phyloP scores from a whole-genome alignment of 2,329 filamentous ascomycete genomes.

The Teratosphaeria gauchensis region DNA sequence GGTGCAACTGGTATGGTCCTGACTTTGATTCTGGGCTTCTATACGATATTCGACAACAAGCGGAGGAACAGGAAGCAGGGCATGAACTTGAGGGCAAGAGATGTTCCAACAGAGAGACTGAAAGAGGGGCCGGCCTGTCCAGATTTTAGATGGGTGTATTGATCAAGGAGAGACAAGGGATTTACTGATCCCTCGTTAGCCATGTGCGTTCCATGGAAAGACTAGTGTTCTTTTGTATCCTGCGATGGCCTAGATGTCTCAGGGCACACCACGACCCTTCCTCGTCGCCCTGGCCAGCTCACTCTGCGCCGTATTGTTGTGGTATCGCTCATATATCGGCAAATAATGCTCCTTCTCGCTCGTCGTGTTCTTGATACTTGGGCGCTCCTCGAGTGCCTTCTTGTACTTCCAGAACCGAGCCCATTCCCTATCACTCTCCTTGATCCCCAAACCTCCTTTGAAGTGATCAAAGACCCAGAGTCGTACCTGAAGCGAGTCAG shows the following conservation, averaged over 20 bases:
- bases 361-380: constrained; percentile 57
- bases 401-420: constrained; percentile 56
- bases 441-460: constrained; percentile 49
- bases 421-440: constrained; percentile 48
- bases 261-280: constrained; percentile 42
- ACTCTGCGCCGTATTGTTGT: constrained; percentile 37
- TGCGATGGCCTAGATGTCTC: background rate
- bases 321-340: constrained; percentile 51
- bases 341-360: constrained; percentile 60
- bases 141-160: constrained; percentile 38
- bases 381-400: constrained; percentile 47
- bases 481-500: constrained; percentile 29
- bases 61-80: constrained; percentile 50
- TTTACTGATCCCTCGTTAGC: background rate
- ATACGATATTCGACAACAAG: constrained; percentile 57
- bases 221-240: background rate
- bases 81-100: constrained; percentile 40
- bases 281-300: constrained; percentile 43
- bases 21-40: constrained; percentile 48
- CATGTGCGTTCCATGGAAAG: background rate
- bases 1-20: constrained; percentile 50
- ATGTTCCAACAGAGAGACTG: constrained; percentile 38
- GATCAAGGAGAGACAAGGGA: background rate
- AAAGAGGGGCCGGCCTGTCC: constrained; percentile 33
- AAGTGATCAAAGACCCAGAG: constrained; percentile 68